Base-by-base conservation (phyloP, 176 grass and related monocot species). In the Oryza punctata region DNA sequence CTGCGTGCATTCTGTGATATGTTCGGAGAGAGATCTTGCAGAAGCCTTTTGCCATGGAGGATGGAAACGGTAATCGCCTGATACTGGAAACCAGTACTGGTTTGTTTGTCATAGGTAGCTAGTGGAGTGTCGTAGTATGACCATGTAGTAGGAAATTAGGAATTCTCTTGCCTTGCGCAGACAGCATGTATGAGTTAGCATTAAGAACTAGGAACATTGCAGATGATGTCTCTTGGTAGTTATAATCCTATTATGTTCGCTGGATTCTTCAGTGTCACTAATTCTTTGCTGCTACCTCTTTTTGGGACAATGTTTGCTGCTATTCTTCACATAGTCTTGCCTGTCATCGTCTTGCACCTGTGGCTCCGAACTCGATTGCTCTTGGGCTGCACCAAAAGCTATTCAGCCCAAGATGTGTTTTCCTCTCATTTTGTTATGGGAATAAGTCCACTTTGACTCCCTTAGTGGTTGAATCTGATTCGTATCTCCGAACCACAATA, bases 1-100 rank as follows among this genome's bases (percentile, higher is more conserved):
- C 79, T 32, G 73, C 86, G 25, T 67, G 72, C 43, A 71, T 82
- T 46, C 27, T 93, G 66, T 93, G 82, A 96, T 64, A 96, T 64
- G 8, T 52, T 19, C 15, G 24, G 28, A 49, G n/a, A 49, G 27
- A 21, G 19, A 3, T 41, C 38, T 61, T 32, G 69, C 27, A 63
- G 57, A 61, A 78, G 41, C 40, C 43, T n/a, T 72, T 61, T 74
- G 3, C 24, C 28, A 54, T 24, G 29, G 10, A 68, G 69, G 74
- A 27, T 79, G 79, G n/a, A 52, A 87, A 29, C 37, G 60, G 28
- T 41, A 29, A 78, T 82, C 7, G 74, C 44, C 47, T 72, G 44
- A 71, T 78, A 14, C 67, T 69, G 61, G 88, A 59, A 83, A 74
- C 69, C 60, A 90, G 59, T 47, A 12, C 7, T 47, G 59, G 44